A percentile compares a stretch with the other conserved stretches of the same genome.
phyloP scores from a whole-genome alignment of 495 filamentous ascomycete genomes.

The Parmelia sp. region DNA sequence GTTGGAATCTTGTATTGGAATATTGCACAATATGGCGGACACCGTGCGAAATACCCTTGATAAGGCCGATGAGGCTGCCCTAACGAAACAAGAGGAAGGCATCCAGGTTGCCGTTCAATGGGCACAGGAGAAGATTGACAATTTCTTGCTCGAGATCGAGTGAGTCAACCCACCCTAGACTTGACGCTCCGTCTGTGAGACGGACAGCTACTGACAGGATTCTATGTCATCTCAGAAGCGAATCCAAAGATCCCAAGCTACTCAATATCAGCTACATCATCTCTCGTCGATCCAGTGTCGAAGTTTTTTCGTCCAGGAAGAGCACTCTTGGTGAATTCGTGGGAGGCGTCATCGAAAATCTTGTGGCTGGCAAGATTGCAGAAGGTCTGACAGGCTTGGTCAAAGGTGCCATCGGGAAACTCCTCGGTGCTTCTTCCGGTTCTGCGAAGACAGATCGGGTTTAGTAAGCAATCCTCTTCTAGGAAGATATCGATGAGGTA shows the following conservation, averaged over 20 bases:
- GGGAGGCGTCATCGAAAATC: constrained; percentile 11
- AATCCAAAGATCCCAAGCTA: constrained; percentile 17
- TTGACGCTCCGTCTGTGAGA: neutral
- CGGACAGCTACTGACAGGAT: constrained; percentile 9
- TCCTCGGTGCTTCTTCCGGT: constrained; percentile 16
- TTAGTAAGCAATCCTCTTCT: constrained; percentile 9
- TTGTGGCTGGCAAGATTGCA: constrained; percentile 16
- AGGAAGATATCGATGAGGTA: neutral
- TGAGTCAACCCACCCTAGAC: too few relatives aligned
- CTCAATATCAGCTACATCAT: constrained; percentile 18
- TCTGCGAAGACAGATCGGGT: constrained; percentile 13
- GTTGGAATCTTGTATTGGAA: too few relatives aligned
- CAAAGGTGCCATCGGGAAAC: constrained; percentile 14
- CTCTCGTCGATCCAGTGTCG: constrained; percentile 15
- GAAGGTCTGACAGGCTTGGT: constrained; percentile 14
- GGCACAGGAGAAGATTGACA: too few relatives aligned
- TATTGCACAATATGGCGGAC: too few relatives aligned
- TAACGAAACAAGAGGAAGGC: too few relatives aligned
- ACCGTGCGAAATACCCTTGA: too few relatives aligned
- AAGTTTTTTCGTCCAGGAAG: constrained; percentile 13
- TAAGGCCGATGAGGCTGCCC: too few relatives aligned
- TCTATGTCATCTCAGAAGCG: constrained; percentile 11
- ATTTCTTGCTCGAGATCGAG: too few relatives aligned
- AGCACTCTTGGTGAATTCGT: constrained; percentile 14
- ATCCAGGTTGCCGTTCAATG: too few relatives aligned